A percentile compares a stretch with the other conserved stretches of the same genome.
phyloP scores from a whole-genome alignment of 176 grass and related monocot genomes.

The Cenchrus fungigraminus region DNA sequence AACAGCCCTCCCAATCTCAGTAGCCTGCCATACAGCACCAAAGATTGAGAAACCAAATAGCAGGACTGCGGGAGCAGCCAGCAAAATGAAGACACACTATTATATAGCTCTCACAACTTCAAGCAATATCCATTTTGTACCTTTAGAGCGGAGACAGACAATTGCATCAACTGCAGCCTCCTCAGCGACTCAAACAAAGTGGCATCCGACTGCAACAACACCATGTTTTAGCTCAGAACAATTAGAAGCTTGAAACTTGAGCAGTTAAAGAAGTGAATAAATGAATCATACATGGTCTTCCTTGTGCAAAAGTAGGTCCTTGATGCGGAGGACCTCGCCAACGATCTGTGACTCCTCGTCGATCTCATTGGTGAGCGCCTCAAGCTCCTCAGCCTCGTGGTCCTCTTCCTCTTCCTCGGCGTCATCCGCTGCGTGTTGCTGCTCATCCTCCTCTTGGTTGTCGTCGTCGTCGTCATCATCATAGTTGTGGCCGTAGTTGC shows the following conservation, averaged over 20 bases:
- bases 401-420: constrained; percentile 40
- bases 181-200: constrained; percentile 80
- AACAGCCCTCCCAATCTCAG: constrained; percentile 90
- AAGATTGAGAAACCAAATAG: constrained; percentile 33
- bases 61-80: not conserved
- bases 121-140: constrained; percentile 30
- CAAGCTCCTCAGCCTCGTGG: constrained; percentile 56
- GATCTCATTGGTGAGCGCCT: constrained; percentile 69
- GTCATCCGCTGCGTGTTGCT: not conserved
- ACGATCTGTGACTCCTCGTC: constrained; percentile 66
- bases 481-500: constrained; percentile 74
- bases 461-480: constrained; percentile 57
- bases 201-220: constrained; percentile 66
- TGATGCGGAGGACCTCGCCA: constrained; percentile 78
- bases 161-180: constrained; percentile 92
- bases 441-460: constrained; percentile 25
- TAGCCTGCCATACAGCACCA: constrained; percentile 48
- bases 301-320: constrained; percentile 58
- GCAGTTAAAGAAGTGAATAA: not conserved
- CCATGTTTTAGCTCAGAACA: constrained; percentile 19
- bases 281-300: constrained; percentile 54
- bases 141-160: constrained; percentile 70
- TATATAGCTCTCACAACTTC: constrained; percentile 11
- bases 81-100: not conserved
- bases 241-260: not conserved